These are phyloP conservation scores for Naganishia cerealis DNA, from an alignment of 1,284 basidiomycete species.

Conservation along the genomic window DNA sequence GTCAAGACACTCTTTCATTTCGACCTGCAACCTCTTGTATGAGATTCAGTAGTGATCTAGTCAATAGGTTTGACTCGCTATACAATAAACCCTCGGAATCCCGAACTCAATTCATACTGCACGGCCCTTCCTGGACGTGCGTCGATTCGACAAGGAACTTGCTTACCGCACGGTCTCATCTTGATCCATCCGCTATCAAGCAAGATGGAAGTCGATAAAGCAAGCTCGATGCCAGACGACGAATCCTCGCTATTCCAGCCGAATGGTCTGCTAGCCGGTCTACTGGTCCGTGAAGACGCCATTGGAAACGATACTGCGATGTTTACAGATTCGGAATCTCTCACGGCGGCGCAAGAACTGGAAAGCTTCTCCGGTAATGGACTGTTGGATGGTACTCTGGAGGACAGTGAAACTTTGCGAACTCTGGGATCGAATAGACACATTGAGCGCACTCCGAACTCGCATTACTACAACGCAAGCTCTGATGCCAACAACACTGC, in stretches of 20 bases:
- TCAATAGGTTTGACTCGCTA: no score
- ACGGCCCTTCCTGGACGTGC: no score
- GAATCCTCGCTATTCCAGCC: not conserved
- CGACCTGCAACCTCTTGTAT: no score
- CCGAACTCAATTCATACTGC: no score
- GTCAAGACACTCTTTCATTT: no score
- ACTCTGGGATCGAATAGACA: not conserved
- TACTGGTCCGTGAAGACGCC: not conserved
- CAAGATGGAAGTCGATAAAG: not conserved
- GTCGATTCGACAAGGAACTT: no score
- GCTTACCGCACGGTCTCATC: no score
- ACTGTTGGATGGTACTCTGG: slow-evolving; percentile 9
- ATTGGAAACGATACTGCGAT: not conserved
- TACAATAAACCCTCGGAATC: no score
- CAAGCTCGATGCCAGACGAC: not conserved
- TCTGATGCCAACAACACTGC: not conserved
- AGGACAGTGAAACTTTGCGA: not conserved
- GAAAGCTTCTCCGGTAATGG: slow-evolving; percentile 22
- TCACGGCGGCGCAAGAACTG: slow-evolving; percentile 9
- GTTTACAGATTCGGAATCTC: not conserved
- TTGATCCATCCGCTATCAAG: not conserved
- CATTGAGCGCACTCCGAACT: not conserved
- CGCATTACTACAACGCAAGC: not conserved
- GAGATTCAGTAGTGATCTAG: no score
- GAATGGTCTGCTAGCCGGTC: slow-evolving; percentile 5